A percentile compares a stretch with the other conserved stretches of the same genome.
Evolutionary conservation across 2,329 filamentous ascomycete genomes (phyloP).

Genomic region (Claviceps maximensis): DNA sequence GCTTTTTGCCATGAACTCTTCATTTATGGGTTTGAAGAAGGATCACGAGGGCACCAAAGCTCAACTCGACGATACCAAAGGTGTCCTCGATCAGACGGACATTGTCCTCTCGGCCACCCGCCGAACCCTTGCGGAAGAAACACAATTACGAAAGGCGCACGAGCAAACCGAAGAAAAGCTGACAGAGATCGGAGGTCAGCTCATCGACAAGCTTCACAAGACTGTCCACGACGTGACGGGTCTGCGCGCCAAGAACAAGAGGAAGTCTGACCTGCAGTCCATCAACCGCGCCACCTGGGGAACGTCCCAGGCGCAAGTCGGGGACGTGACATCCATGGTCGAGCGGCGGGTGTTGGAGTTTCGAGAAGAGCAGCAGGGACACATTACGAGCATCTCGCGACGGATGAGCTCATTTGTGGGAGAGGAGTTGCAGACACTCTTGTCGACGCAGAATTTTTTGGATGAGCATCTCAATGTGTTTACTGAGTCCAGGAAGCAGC

Average conservation of each 20-base stretch:
- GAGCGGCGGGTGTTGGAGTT: conserved; percentile 65
- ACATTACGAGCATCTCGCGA: conserved; percentile 53
- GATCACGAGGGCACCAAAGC: conserved; percentile 68
- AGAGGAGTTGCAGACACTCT: conserved; percentile 59
- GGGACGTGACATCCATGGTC: conserved; percentile 62
- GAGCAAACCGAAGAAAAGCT: conserved; percentile 72
- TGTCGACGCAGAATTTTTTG: conserved; percentile 56
- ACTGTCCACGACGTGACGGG: conserved; percentile 72
- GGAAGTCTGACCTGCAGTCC: conserved; percentile 71
- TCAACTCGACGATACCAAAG: conserved; percentile 66
- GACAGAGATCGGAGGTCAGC: conserved; percentile 55
- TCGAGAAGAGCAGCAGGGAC: conserved; percentile 54
- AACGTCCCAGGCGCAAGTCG: conserved; percentile 60
- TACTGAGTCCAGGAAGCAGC: conserved; percentile 50
- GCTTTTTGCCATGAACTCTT: conserved; percentile 71
- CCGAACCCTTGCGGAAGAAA: conserved; percentile 67
- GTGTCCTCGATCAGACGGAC: conserved; percentile 77
- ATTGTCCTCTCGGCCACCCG: conserved; percentile 67
- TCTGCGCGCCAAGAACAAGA: conserved; percentile 72
- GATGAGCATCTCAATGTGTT: conserved; percentile 57
- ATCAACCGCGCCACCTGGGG: conserved; percentile 71
- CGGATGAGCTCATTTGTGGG: conserved; percentile 68
- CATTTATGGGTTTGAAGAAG: conserved; percentile 78
- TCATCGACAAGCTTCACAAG: conserved; percentile 64
- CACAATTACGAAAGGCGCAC: conserved; percentile 66